Evolutionary conservation across 140 eudicot species (phyloP).

Genomic region (Stevia rebaudiana): DNA sequence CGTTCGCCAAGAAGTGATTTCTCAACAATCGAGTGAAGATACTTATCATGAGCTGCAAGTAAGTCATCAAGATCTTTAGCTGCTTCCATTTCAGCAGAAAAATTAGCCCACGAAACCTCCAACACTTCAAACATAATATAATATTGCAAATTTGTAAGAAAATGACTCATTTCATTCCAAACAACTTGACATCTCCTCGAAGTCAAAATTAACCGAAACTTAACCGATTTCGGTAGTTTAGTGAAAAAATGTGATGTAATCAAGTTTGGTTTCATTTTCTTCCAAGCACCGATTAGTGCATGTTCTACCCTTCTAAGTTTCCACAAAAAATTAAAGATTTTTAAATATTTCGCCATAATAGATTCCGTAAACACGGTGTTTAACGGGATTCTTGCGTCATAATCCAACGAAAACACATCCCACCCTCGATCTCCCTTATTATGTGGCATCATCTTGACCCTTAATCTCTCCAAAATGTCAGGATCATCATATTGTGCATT

Average conservation of each 20-base stretch:
- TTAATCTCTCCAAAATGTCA: conserved; percentile 79
- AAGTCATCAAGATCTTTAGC: conserved; percentile 97
- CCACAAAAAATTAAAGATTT: conserved; percentile 92
- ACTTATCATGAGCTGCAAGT: conserved; percentile 95
- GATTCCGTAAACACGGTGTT: conserved; percentile 85
- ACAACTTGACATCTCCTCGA: conserved; percentile 85
- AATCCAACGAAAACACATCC: conserved; percentile 98
- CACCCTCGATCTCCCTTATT: conserved; percentile 88
- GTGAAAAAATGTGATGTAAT: conserved; percentile 65
- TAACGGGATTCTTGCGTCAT: conserved; percentile 77
- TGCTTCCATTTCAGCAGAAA: conserved; percentile 86
- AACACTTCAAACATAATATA: conserved; percentile 97
- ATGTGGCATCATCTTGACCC: conserved; percentile 98
- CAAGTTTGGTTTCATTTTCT: conserved; percentile 91
- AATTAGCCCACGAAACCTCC: conserved; percentile 95
- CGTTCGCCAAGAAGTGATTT: conserved; percentile 95
- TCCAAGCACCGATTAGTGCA: conserved; percentile 81
- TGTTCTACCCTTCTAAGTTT: conserved; percentile 98
- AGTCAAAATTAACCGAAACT: conserved; percentile 61
- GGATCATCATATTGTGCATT: conserved; percentile 94
- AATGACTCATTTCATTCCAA: conserved; percentile 97
- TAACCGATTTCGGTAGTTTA: conserved; percentile 64
- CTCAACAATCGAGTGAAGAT: conserved; percentile 88
- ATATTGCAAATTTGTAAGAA: conserved; percentile 83
- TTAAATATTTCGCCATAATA: conserved; percentile 72